phyloP scores from a whole-genome alignment of 2,329 filamentous ascomycete species.

The Colletotrichum brevisporum region DNA sequence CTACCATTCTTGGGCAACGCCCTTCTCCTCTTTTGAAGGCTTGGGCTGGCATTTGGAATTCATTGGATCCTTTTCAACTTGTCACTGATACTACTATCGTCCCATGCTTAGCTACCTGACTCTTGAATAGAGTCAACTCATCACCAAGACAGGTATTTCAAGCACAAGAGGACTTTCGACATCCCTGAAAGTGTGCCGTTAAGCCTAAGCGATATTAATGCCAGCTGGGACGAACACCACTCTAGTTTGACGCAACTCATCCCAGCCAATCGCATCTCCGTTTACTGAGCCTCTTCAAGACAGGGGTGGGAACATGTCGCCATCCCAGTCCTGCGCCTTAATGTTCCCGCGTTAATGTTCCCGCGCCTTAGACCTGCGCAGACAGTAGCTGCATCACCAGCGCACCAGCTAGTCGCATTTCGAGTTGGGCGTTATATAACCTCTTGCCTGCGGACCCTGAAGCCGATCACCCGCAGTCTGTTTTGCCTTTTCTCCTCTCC shows the following conservation, averaged over 20 bases:
- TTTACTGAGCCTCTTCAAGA: neutral
- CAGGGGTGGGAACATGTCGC: neutral
- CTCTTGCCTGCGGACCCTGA: slow-evolving; percentile 1
- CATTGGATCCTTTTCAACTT: no score
- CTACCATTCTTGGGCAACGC: no score
- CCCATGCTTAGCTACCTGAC: no score
- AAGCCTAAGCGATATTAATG: neutral
- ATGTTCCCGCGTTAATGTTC: no score
- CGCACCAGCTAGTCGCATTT: slow-evolving; percentile 21
- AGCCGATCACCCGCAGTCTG: neutral
- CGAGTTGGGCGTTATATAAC: neutral
- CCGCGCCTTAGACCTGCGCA: neutral
- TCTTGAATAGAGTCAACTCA: no score
- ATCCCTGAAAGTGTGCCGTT: no score
- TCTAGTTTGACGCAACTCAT: neutral
- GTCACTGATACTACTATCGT: no score
- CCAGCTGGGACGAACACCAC: slow-evolving; percentile 21
- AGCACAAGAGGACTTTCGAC: no score
- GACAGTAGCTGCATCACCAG: slow-evolving; percentile 6
- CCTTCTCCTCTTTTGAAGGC: no score
- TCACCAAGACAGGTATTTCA: no score
- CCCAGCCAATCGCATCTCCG: slow-evolving; percentile 26
- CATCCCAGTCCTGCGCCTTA: neutral
- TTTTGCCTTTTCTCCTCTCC: neutral
- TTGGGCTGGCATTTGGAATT: no score